Evolutionary conservation across 2,329 filamentous ascomycete genomes (phyloP), one percentile per base, ranked within the genome.

Genomic region (Teratosphaeria epicoccoides): DNA sequence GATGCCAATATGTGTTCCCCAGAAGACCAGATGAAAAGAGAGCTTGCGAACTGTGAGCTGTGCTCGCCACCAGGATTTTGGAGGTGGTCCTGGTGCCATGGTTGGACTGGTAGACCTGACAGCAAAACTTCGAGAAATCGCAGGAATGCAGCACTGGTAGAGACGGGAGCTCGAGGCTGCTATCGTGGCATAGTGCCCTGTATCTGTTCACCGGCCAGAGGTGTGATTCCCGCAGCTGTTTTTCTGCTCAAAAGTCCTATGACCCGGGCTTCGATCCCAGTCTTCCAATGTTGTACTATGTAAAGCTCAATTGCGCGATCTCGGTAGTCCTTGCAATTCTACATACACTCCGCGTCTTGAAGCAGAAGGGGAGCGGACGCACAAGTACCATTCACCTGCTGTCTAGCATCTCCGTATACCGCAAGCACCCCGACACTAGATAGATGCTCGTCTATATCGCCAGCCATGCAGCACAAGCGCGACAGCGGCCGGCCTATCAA

Each of bases 1-100:
- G 47, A 70, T 51, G 49, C 54, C 55, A 33, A 70, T 55, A 49
- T 70, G 68, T 10, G 69, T 53, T 48, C 66, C 67, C 49, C 70
- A 67, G 52, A 70, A 70, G 26, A 65, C 47, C 17, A 57, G 55
- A 56, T 69, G 68, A 61, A 70, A 70, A 24, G 57, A 51, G 43
- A 69, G 50, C 53, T 70, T 69, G 26, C 63, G 61, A 1, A 59
- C 46, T 24, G 64, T 66, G 54, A 70, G 57, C 46, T 68, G 66
- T 47, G 61, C 57, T n/a, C 59, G 58, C 26, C 65, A 60, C 64
- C 64, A 67, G 55, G 65, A 65, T 49, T 60, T 62, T 29, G 51
- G 33, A 40, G 33, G 33, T 17, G 17, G 44, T 24, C n/a, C 44
- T 46, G 44, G 44, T 24, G 44, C 23, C 44, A 24, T 46, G 44